Base-by-base conservation (phyloP, 2,329 filamentous ascomycete species). In the Diaporthe sp. region DNA sequence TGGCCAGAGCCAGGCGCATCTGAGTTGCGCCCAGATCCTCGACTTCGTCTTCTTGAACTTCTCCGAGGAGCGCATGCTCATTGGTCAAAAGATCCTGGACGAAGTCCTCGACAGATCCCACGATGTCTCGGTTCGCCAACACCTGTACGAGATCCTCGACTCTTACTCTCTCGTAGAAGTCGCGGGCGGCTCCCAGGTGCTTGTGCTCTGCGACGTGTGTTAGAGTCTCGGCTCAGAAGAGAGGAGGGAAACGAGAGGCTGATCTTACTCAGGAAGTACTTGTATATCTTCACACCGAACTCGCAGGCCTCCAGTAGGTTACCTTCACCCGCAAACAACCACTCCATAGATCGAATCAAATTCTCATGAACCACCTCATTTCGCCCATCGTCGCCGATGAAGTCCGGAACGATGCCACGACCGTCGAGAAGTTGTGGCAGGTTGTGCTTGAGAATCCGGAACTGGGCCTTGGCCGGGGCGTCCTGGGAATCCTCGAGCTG, bases 281-380 rank as follows among this genome's bases (percentile, higher is more conserved):
- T 94, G 84, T 98, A 95, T n/a, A 96, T 89, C 78, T 91, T 89
- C 40, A 90, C 90, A 55, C 95, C 92, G 61, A 80, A 83, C 35
- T 79, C 78, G 77, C 82, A 83, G 45, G 82, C 82, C 74, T 82
- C 81, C 25, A 79, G 77, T 2, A 82, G 78, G 54, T 81, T 77
- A 3, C 80, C 92, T 67, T 93, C 90, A 12, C 96, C 89, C 73
- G 94, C 88, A 74, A 94, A 85, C 81, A 96, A 92, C 96, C 96
- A 98, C 80, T 97, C 94, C 75, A 98, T 85, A 50, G 94, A 92
- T 73, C 93, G 90, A 60, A 98, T 95, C 69, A 98, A 87, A 45
- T 88, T 83, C 78, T 93, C 90, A 33, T 76, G 75, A 6, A 76
- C 61, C 19, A 76, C 58, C 42, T 76, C 75, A 28, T 76, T 76